Evolutionary conservation across 2,329 filamentous ascomycete genomes (phyloP), one percentile per base, ranked within the genome.

Genomic region (Fusarium incarnatum): DNA sequence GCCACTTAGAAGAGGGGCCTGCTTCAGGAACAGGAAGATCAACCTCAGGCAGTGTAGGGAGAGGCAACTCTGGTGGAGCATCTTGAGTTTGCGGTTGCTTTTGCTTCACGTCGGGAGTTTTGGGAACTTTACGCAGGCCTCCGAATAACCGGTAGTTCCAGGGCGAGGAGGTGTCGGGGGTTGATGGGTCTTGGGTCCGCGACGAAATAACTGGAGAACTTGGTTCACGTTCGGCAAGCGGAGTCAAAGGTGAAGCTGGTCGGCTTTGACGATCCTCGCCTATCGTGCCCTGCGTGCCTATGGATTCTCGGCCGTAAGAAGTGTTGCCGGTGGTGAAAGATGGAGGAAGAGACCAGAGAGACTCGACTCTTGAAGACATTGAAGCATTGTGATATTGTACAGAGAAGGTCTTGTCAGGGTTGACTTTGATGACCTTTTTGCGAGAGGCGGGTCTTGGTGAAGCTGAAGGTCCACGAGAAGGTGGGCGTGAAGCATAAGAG

Each of bases 341-440:
- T 48, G 82, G 75, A 18, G 78, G 80, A 34, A 81, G 78, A 12
- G 85, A 85, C 68, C 76, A 75, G 20, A 76, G 65, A 20, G 78
- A 79, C n/a, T 76, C 68, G 16, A 75, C 72, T 60, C 73, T 70
- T 12, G 77, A 79, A 8, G 75, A 77, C 15, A 70, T 60, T 13
- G 75, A 74, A 37, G 64, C 60, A n/a, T 75, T 62, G 45, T 83
- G 73, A 75, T 77, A 78, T 67, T 83, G 67, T 59, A 89, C 77
- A 18, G 86, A 87, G 71, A 89, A 89, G 7, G 87, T 89, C 77
- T 88, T 88, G 77, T 89, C 85, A 8, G 86, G 77, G 70, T 88
- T 82, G 28, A 89, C 78, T 56, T 82, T 83, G 62, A 89, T 83
- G 30, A 83, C 75, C 65, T 83, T 77, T 40, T 78, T 78, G 47